Evolutionary conservation across 345 rosid species (phyloP).

Genomic region (Microthlaspi erraticum): DNA sequence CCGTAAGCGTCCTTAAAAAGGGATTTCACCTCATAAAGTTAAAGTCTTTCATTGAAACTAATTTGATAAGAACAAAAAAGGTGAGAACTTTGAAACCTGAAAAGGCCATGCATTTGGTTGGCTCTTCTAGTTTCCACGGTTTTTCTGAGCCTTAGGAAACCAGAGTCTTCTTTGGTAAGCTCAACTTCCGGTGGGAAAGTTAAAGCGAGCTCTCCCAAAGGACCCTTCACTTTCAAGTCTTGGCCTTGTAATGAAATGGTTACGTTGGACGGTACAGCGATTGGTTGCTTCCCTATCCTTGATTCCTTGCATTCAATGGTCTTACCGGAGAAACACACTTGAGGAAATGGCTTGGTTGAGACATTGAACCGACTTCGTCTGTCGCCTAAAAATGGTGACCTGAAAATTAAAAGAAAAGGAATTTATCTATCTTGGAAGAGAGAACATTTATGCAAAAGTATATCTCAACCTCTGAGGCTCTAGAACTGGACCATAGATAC

Average conservation of each 20-base stretch:
- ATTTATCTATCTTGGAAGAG: too few relatives aligned
- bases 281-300: slow-evolving; percentile 88
- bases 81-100: slow-evolving; percentile 64
- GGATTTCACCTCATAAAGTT: slow-evolving; percentile 8
- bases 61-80: slow-evolving; percentile 3
- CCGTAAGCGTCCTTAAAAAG: slow-evolving; percentile 72
- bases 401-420: too few relatives aligned
- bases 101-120: slow-evolving; percentile 97
- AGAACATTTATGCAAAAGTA: too few relatives aligned
- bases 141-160: slow-evolving; percentile 63
- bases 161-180: slow-evolving; percentile 69
- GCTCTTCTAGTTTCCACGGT: slow-evolving; percentile 87
- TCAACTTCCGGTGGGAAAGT: slow-evolving; percentile 81
- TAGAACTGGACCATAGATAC: too few relatives aligned
- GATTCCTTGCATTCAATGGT: slow-evolving; percentile 84
- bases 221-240: slow-evolving; percentile 81
- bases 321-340: slow-evolving; percentile 54
- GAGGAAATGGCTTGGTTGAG: slow-evolving; percentile 48
- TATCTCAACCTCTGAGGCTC: too few relatives aligned
- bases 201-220: slow-evolving; percentile 78
- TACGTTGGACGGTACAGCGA: slow-evolving; percentile 76
- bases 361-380: slow-evolving; percentile 50
- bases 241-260: slow-evolving; percentile 73
- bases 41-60: background rate
- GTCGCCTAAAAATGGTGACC: slow-evolving; percentile 73